Conservation (phyloP, 352 stramenopile genomes). For the Halophytophthora polymorphica region DNA sequence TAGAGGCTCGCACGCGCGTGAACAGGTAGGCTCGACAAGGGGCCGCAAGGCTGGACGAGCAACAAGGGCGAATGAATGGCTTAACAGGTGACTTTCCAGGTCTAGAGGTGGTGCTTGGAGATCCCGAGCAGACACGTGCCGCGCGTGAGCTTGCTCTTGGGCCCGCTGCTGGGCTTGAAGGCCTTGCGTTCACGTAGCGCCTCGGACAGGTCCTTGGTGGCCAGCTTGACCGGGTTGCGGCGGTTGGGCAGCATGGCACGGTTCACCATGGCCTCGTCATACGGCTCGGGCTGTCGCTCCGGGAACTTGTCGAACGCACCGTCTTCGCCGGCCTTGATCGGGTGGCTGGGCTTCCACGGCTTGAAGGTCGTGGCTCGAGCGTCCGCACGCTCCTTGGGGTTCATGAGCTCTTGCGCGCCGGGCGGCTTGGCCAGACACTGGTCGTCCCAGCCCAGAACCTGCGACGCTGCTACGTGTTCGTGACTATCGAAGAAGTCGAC, state of each 20-base stretch:
- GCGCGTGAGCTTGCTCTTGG: constrained; percentile 75
- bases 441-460: constrained; percentile 66
- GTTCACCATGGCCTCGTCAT: constrained; percentile 71
- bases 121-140: constrained; percentile 73
- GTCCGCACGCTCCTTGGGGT: constrained; percentile 63
- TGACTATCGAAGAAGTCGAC: constrained; percentile 76
- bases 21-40: too few species aligned
- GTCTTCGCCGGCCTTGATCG: constrained; percentile 57
- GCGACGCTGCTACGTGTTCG: constrained; percentile 62
- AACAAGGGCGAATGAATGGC: constrained; percentile 10
- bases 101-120: constrained; percentile 73
- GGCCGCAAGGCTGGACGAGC: not conserved
- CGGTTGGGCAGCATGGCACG: constrained; percentile 69
- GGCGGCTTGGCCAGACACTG: constrained; percentile 55
- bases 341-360: constrained; percentile 65
- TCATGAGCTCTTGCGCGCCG: constrained; percentile 62
- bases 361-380: constrained; percentile 55
- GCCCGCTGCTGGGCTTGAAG: constrained; percentile 58
- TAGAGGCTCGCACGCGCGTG: too few species aligned
- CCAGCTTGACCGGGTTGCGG: constrained; percentile 65
- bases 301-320: constrained; percentile 73
- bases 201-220: constrained; percentile 53
- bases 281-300: constrained; percentile 58
- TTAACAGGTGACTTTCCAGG: not conserved
- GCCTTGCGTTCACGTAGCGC: constrained; percentile 64